Evolutionary conservation across 257 asterid genomes (phyloP), one percentile per base, ranked within the genome.

Genomic region (Fraxinus pennsylvanica): DNA sequence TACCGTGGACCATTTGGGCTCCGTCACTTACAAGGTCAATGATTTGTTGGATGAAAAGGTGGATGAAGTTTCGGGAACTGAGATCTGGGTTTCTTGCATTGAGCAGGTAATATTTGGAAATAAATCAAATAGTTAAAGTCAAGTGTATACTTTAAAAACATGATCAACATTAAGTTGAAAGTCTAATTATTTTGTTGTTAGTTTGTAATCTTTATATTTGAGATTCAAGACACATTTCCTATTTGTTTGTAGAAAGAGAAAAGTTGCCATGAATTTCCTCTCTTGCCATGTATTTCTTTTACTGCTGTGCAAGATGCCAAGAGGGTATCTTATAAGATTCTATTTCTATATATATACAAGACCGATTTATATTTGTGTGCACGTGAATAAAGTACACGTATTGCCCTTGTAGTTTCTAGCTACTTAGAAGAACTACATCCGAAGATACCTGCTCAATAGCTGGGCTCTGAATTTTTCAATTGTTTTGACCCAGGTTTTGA

Each of bases 1-100:
- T 81, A 93, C 98, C 0, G 97, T 96, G 65, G 99, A 96, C 81
- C 99, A 96, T 86, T 87, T 96, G 89, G 99, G 99, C 76, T 92
- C 92, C 12, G 96, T 92, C 83, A 89, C 97, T 5, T 90, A 82
- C 83, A 96, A 89, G 86, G 98, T 93, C 75, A 88, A 84, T 29
- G 97, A 89, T 79, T 77, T 93, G 83, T 81, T 96, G 81, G 96
- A 92, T 74, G 97, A 92, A 59, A 92, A 92, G 70, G 91, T 93
- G 8, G 92, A 86, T 81, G 96, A 91, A 89, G 97, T 96, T 79
- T 84, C 97, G 0, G 90, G 90, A 83, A 86, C 98, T 15, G 98
- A 90, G 87, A 94, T 92, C 78, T 94, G 90, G 1, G 87, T 96
- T 59, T 92, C 97, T 76, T 89, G 96, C 91, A 89, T 96, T 68